Base-by-base conservation (phyloP, 768 basidiomycete species). In the Dentipellis sp. region DNA sequence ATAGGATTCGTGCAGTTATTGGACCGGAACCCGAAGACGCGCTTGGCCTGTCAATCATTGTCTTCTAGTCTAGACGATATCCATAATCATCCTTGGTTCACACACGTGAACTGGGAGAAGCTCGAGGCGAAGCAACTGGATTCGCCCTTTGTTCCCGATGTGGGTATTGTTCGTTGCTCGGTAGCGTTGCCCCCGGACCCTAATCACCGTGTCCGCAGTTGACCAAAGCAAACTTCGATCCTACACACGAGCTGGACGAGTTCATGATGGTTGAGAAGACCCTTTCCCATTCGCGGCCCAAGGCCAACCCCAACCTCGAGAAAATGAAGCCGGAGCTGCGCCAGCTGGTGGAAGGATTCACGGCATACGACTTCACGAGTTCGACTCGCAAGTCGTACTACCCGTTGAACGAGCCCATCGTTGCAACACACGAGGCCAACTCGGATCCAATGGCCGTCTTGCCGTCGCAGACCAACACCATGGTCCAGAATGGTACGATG, bases 251-350 rank as follows among this genome's bases (percentile, higher is more conserved):
- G 73, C 80, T 99, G 10, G 94, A 99, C 67, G 97, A 99, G 69
- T 88, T 98, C 65, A 71, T 99, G 65, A 82, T 98, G 79, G 94
- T 94, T 53, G 95, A 98, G 72, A 97, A 97, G 68, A 95, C 95
- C n/a, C 73, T 98, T 55, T 97, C 92, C 55, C 93, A 94, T 59
- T 78, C 88, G 47, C 97, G 93, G 70, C 85, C 97, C 37, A 98
- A 95, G 66, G 84, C 82, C 35, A 89, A 92, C 61, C 75, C 80
- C 35, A 91, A 97, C 71, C 67, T 90, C 10, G 89, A 90, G 61
- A 88, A 87, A 69, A 82, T 98, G 78, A 91, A 87, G 66, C 87
- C 92, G 19, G 97, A 98, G 67, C 78, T 91, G 68, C 81, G 94
- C 58, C 82, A 91, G 69, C 80, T 98, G 59, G 95, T 97, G 70